phyloP scores from a whole-genome alignment of 176 grass and related monocot species.

The Eleusine coracana region DNA sequence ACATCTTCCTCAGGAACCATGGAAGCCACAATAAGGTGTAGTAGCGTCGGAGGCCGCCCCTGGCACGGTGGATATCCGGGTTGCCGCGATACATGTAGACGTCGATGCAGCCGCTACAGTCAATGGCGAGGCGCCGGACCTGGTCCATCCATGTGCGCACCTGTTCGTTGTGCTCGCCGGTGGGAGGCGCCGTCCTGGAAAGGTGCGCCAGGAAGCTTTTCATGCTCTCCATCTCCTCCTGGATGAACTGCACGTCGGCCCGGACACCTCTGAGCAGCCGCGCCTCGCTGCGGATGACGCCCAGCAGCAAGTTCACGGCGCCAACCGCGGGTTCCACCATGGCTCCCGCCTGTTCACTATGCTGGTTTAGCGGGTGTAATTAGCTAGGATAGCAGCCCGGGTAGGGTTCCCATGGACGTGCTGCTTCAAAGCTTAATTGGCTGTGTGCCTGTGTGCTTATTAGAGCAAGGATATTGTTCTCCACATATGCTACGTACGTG shows the following conservation, averaged over 20 bases:
- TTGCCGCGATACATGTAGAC: neutral
- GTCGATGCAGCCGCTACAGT: constrained; percentile 20
- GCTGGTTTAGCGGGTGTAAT: too few relatives aligned
- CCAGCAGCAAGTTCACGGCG: neutral
- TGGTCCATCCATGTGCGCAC: constrained; percentile 14
- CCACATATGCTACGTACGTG: too few relatives aligned
- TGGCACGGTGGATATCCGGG: neutral
- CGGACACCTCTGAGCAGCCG: neutral
- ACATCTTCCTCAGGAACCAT: neutral
- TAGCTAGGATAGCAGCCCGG: too few relatives aligned
- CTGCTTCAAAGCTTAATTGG: too few relatives aligned
- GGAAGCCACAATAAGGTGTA: neutral
- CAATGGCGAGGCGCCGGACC: neutral
- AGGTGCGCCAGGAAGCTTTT: constrained; percentile 24
- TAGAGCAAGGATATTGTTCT: too few relatives aligned
- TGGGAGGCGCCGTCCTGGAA: neutral
- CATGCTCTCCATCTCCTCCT: constrained; percentile 38
- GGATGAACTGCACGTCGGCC: constrained; percentile 14
- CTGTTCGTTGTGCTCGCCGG: neutral
- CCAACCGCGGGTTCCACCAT: neutral
- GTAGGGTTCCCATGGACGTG: too few relatives aligned
- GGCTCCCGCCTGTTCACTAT: too few relatives aligned
- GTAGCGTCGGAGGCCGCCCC: neutral
- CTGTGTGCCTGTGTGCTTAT: too few relatives aligned
- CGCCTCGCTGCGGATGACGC: neutral